phyloP scores from a whole-genome alignment of 2,329 filamentous ascomycete species.

The Talaromyces amestolkiae region DNA sequence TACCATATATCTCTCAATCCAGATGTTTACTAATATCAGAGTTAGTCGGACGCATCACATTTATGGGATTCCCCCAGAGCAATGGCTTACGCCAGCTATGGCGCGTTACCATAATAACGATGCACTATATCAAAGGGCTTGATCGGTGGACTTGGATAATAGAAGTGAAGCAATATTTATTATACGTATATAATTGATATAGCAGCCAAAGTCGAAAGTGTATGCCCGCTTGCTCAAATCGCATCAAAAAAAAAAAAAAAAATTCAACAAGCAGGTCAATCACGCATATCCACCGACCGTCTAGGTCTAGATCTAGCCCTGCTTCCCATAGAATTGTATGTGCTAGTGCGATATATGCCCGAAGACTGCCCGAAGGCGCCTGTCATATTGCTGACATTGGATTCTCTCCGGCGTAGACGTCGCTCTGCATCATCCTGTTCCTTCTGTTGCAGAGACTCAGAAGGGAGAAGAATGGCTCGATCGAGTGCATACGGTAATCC shows the following conservation, averaged over 20 bases:
- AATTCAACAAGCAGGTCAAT: neutral
- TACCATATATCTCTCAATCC: no score
- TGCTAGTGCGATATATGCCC: constrained; percentile 12
- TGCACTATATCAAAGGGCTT: neutral
- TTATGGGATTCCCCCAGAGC: neutral
- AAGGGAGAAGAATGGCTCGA: constrained; percentile 66
- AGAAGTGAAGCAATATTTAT: neutral
- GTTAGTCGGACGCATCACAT: neutral
- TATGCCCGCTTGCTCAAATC: neutral
- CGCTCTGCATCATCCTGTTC: constrained; percentile 55
- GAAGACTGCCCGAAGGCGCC: constrained; percentile 9
- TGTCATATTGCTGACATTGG: constrained; percentile 33
- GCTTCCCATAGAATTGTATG: constrained; percentile 10
- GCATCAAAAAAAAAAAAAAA: neutral
- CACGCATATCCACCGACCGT: neutral
- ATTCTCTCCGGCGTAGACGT: constrained; percentile 40
- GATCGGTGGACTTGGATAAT: neutral
- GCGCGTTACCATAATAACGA: neutral
- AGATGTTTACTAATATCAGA: no score
- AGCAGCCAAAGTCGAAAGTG: neutral
- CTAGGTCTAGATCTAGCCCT: constrained; percentile 15
- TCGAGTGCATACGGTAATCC: constrained; percentile 66
- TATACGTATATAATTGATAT: neutral
- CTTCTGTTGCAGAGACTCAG: constrained; percentile 61
- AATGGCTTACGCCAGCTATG: neutral